Conservation (phyloP, 441 rosid species). For the Pelargonium citronellum region DNA sequence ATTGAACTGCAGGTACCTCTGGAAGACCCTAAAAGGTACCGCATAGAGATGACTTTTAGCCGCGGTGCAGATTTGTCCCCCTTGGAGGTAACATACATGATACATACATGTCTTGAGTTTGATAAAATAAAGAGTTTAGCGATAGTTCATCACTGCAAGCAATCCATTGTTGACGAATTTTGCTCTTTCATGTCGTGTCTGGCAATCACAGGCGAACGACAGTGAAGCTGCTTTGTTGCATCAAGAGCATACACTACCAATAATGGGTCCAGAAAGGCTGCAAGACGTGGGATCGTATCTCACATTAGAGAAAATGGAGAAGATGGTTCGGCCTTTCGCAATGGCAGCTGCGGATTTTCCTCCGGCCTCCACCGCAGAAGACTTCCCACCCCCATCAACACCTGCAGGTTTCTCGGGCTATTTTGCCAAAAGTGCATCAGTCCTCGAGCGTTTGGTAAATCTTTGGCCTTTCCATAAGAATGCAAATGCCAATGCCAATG, state of each 20-base stretch:
- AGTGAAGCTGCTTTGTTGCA: constrained; percentile 74
- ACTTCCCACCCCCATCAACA: constrained; percentile 84
- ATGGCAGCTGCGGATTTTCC: constrained; percentile 99
- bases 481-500: constrained; percentile 58
- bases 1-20: constrained; percentile 6
- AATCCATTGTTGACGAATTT: background rate
- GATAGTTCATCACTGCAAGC: background rate
- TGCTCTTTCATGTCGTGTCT: constrained; percentile 69
- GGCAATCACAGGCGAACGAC: constrained; percentile 83
- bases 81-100: background rate
- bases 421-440: constrained; percentile 89
- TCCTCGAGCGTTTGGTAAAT: constrained; percentile 92
- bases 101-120: constrained; percentile 2
- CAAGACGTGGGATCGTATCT: constrained; percentile 93
- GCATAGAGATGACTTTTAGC: constrained; percentile 9
- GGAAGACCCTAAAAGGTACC: constrained; percentile 8
- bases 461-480: constrained; percentile 92
- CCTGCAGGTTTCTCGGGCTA: constrained; percentile 99
- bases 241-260: constrained; percentile 95
- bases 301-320: constrained; percentile 92
- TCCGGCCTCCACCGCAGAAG: constrained; percentile 92
- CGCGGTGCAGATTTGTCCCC: constrained; percentile 9
- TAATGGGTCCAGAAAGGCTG: constrained; percentile 99
- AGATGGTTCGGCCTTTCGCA: constrained; percentile 85
- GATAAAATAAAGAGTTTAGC: background rate